A percentile compares a stretch with the other conserved stretches of the same genome.
Conservation (phyloP, 192 early-diverging fungal species). For the Umbelopsis ramanniana region DNA sequence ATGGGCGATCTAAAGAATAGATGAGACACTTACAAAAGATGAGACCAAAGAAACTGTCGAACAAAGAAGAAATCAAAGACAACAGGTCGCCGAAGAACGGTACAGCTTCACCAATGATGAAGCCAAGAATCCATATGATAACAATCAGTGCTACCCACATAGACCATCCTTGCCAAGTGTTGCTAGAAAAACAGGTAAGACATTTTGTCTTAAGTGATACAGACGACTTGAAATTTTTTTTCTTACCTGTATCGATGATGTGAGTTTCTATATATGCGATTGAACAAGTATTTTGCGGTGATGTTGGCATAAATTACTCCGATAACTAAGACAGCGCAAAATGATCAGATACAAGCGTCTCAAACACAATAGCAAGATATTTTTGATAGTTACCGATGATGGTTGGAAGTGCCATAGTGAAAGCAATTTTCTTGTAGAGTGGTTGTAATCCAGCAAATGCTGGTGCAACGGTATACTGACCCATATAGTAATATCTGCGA, state of each 20-base stretch:
- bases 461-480: conserved; percentile 14
- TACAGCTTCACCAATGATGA: conserved; percentile 7
- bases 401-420: conserved; percentile 19
- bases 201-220: neutral
- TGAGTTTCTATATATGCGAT: conserved; percentile 4
- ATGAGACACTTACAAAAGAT: conserved; percentile 3
- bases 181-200: neutral
- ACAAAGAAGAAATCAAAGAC: conserved; percentile 18
- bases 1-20: neutral
- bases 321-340: neutral
- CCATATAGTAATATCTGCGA: conserved; percentile 5
- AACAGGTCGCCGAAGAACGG: conserved; percentile 17
- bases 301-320: conserved; percentile 15
- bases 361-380: neutral
- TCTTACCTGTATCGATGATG: conserved; percentile 6
- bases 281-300: conserved; percentile 15
- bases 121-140: conserved; percentile 7
- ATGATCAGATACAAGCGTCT: neutral
- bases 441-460: conserved; percentile 14
- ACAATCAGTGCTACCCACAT: conserved; percentile 12
- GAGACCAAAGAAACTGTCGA: conserved; percentile 17
- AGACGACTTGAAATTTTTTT: neutral
- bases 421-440: conserved; percentile 12
- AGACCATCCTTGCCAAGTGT: conserved; percentile 18
- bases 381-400: neutral